Evolutionary conservation across 331 rosid genomes (phyloP).

Genomic region (Dryas integrifolia): DNA sequence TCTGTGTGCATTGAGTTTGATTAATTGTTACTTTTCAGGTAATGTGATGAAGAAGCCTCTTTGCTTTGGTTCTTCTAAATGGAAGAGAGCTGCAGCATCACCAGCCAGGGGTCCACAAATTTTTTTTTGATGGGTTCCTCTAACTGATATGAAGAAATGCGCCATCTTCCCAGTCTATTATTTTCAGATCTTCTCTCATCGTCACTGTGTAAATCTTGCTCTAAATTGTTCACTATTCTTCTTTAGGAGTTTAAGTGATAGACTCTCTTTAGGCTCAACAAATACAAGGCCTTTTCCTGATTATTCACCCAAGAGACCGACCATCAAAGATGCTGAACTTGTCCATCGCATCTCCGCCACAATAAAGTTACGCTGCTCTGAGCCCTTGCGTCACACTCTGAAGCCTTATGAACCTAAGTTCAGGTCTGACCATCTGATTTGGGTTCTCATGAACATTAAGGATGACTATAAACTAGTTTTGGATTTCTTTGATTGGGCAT

Average conservation of each 20-base stretch:
- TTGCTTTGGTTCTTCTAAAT: constrained; percentile 23
- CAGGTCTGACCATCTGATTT: constrained; percentile 58
- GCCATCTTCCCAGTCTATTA: constrained; percentile 29
- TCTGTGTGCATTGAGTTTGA: neutral
- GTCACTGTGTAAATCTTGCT: constrained; percentile 11
- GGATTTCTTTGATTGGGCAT: constrained; percentile 73
- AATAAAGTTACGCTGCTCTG: constrained; percentile 63
- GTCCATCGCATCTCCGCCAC: constrained; percentile 58
- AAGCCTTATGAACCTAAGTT: constrained; percentile 63
- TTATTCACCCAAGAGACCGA: constrained; percentile 69
- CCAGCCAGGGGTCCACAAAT: constrained; percentile 20
- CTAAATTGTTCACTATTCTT: constrained; percentile 19
- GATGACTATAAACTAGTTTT: constrained; percentile 62
- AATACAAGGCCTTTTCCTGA: constrained; percentile 78
- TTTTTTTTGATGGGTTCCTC: constrained; percentile 43
- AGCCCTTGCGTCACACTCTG: constrained; percentile 54
- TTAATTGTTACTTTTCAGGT: constrained; percentile 23
- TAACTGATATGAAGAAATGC: constrained; percentile 56
- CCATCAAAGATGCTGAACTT: constrained; percentile 61
- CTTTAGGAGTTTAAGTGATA: constrained; percentile 29
- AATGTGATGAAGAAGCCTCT: constrained; percentile 35
- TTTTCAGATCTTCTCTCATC: constrained; percentile 25
- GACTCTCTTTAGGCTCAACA: constrained; percentile 31
- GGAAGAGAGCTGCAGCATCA: constrained; percentile 24
- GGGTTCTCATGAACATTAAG: constrained; percentile 71